These are phyloP conservation scores for Skeletonema costatum DNA, from an alignment of 108 stramenopile genomes.

Conservation along the genomic window DNA sequence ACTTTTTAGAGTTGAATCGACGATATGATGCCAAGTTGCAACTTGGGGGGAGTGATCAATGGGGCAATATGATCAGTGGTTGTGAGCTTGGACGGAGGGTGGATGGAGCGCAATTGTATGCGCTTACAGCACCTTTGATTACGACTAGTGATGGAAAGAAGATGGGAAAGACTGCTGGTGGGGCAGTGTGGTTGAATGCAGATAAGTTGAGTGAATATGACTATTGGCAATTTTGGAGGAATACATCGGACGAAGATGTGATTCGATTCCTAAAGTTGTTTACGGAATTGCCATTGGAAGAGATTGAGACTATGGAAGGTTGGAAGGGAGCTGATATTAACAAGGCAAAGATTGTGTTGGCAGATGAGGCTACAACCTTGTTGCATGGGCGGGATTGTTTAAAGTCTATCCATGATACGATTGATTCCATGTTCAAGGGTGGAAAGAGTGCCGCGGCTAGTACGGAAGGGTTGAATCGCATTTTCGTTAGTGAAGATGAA, in stretches of 20 bases:
- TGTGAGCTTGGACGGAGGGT: slow-evolving; percentile 91
- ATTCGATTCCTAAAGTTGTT: slow-evolving; percentile 94
- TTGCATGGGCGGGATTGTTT: slow-evolving; percentile 92
- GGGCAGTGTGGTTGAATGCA: slow-evolving; percentile 96
- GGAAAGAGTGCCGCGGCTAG: slow-evolving; percentile 37
- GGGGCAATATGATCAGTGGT: slow-evolving; percentile 98
- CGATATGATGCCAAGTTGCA: slow-evolving; percentile 83
- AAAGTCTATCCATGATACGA: slow-evolving; percentile 83
- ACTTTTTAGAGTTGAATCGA: slow-evolving; percentile 94
- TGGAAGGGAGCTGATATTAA: slow-evolving; percentile 87
- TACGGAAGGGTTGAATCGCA: slow-evolving; percentile 70
- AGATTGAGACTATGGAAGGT: slow-evolving; percentile 67
- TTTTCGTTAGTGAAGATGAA: slow-evolving; percentile 53
- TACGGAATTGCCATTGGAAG: slow-evolving; percentile 88
- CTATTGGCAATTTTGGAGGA: slow-evolving; percentile 99
- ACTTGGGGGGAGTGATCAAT: slow-evolving; percentile 98
- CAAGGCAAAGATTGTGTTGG: slow-evolving; percentile 93
- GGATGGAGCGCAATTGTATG: slow-evolving; percentile 86
- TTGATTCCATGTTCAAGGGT: slow-evolving; percentile 77
- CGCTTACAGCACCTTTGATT: slow-evolving; percentile 96
- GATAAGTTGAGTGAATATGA: slow-evolving; percentile 93
- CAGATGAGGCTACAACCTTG: slow-evolving; percentile 93
- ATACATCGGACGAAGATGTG: slow-evolving; percentile 94
- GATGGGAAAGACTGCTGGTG: slow-evolving; percentile 98
- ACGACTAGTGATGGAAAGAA: slow-evolving; percentile 97